Conservation (phyloP, 1,139 yeast species). For the Saccharomyces hybrid region DNA sequence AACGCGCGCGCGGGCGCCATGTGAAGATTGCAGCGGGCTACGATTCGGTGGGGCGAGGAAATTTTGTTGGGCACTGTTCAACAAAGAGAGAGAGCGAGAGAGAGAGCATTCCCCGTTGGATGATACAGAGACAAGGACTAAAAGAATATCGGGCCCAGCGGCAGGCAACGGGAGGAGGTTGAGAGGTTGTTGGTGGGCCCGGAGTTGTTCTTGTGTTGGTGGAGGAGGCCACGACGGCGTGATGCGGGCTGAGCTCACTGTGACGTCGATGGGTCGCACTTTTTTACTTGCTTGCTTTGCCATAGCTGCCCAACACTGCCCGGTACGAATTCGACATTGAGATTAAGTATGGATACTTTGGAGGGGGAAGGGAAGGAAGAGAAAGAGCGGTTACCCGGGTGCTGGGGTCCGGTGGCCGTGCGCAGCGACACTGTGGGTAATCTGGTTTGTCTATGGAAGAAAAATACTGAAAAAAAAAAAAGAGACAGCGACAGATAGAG, state of each 20-base stretch:
- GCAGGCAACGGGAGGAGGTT: neutral
- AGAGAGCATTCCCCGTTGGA: neutral
- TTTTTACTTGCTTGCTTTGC: neutral
- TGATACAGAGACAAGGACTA: neutral
- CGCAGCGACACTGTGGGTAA: too few relatives aligned
- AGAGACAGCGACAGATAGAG: neutral
- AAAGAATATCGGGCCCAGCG: neutral
- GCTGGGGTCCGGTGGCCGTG: too few relatives aligned
- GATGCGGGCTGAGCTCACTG: neutral
- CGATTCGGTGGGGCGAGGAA: slow-evolving; percentile 1
- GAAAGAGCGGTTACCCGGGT: too few relatives aligned
- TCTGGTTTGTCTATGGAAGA: neutral
- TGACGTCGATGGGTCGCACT: neutral
- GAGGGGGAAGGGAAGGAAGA: too few relatives aligned
- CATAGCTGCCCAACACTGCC: too few relatives aligned
- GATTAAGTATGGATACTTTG: too few relatives aligned
- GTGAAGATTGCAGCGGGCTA: neutral
- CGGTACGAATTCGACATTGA: too few relatives aligned
- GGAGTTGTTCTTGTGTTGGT: neutral
- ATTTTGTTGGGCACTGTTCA: neutral
- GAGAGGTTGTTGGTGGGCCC: neutral
- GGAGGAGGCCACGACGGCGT: neutral
- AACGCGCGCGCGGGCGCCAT: neutral
- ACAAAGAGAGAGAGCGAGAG: neutral
- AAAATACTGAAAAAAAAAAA: neutral